These are phyloP conservation scores for Scorias spongiosa DNA, from an alignment of 2,329 filamentous ascomycete genomes.

Conservation along the genomic window DNA sequence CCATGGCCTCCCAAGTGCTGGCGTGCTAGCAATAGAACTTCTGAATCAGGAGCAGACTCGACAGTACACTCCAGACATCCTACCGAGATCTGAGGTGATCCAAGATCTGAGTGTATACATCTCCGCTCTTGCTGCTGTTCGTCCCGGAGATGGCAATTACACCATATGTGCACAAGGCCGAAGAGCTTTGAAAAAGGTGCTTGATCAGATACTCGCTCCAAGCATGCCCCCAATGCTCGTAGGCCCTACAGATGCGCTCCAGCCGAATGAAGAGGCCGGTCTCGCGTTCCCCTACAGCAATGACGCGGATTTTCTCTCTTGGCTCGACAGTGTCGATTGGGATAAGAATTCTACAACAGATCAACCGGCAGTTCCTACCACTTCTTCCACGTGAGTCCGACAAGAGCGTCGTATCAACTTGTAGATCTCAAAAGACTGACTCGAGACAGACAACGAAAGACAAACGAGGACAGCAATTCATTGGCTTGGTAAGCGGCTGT, in stretches of 20 bases:
- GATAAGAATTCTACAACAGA: constrained; percentile 16
- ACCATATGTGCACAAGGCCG: constrained; percentile 27
- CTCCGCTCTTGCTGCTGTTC: constrained; percentile 24
- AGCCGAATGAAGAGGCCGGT: constrained; percentile 16
- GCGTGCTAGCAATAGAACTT: constrained; percentile 28
- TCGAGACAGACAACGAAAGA: too few species aligned
- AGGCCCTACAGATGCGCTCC: constrained; percentile 2
- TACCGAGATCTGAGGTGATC: constrained; percentile 30
- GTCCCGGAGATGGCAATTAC: constrained; percentile 25
- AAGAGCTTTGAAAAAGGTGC: constrained; percentile 25
- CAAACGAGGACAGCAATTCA: too few species aligned
- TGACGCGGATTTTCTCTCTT: constrained; percentile 29
- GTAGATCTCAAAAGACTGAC: too few species aligned
- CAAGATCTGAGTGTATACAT: constrained; percentile 32
- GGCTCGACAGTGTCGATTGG: constrained; percentile 30
- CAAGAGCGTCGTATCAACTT: too few species aligned
- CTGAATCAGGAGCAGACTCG: constrained; percentile 27
- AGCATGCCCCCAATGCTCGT: constrained; percentile 2
- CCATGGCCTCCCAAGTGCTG: constrained; percentile 27
- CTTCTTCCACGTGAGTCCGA: too few species aligned
- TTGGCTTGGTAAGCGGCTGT: too few species aligned
- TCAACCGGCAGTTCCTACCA: too few species aligned
- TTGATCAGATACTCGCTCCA: constrained; percentile 25
- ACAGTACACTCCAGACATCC: constrained; percentile 17
- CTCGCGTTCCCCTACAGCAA: constrained; percentile 22